phyloP scores from a whole-genome alignment of 1,139 yeast species.

The Taphrina flavorubra region DNA sequence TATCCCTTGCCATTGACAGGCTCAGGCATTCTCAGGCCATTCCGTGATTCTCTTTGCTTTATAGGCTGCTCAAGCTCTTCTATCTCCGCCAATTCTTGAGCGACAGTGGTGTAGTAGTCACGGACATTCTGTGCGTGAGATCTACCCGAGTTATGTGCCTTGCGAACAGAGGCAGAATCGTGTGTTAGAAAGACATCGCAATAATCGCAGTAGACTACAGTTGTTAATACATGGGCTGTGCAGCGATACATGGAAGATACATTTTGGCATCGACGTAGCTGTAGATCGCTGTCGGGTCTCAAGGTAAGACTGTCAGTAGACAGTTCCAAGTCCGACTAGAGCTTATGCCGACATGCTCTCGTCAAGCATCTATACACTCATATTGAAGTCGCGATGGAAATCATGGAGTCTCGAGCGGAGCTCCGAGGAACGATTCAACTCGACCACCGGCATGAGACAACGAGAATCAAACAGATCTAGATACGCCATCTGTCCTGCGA shows the following conservation, averaged over 20 bases:
- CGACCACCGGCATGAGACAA: no score
- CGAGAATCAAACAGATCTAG: no score
- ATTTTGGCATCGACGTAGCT: slow-evolving; percentile 1
- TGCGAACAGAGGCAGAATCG: slow-evolving; percentile 84
- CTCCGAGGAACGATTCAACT: no score
- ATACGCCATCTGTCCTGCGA: no score
- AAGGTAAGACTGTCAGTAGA: no score
- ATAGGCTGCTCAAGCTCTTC: slow-evolving; percentile 44
- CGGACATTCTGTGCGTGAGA: slow-evolving; percentile 77
- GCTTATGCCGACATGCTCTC: no score
- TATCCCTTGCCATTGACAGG: slow-evolving; percentile 44
- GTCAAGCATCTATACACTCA: no score
- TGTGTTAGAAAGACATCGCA: slow-evolving; percentile 86
- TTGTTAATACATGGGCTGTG: neutral
- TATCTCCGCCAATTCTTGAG: slow-evolving; percentile 47
- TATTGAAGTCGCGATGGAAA: no score
- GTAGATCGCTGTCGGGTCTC: no score
- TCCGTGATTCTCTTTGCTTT: slow-evolving; percentile 46
- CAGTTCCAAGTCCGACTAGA: no score
- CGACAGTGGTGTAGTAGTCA: slow-evolving; percentile 68
- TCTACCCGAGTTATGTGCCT: slow-evolving; percentile 79
- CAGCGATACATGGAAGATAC: neutral
- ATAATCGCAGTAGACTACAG: slow-evolving; percentile 72
- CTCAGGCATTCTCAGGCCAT: slow-evolving; percentile 43
- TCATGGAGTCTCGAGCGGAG: no score